Conservation (phyloP, 306 rosid genomes). For the Castanea crenata region DNA sequence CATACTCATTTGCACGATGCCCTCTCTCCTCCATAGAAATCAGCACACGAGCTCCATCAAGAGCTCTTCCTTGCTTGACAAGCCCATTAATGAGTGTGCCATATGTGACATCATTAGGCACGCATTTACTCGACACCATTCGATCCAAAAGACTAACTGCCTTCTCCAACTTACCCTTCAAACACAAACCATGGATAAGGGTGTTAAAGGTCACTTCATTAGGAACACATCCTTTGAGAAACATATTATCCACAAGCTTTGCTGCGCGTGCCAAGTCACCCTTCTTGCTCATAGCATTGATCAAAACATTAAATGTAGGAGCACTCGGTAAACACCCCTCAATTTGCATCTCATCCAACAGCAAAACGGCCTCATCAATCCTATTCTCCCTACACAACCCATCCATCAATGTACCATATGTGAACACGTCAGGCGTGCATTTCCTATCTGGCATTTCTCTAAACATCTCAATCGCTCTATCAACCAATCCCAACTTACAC, state of each 20-base stretch:
- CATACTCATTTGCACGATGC: slow-evolving; percentile 54
- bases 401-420: slow-evolving; percentile 81
- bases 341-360: slow-evolving; percentile 91
- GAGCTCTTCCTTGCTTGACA: slow-evolving; percentile 73
- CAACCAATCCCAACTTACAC: slow-evolving; percentile 82
- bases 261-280: slow-evolving; percentile 78
- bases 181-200: slow-evolving; percentile 79
- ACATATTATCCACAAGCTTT: slow-evolving; percentile 89
- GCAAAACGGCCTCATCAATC: slow-evolving; percentile 71
- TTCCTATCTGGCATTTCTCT: slow-evolving; percentile 65
- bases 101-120: slow-evolving; percentile 84
- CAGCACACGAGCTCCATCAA: slow-evolving; percentile 62
- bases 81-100: slow-evolving; percentile 85
- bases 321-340: slow-evolving; percentile 72
- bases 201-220: slow-evolving; percentile 83
- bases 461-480: slow-evolving; percentile 62
- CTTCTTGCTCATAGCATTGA: slow-evolving; percentile 72
- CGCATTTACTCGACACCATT: slow-evolving; percentile 65
- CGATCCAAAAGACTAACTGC: slow-evolving; percentile 65
- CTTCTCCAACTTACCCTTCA: slow-evolving; percentile 85
- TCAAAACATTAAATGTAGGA: slow-evolving; percentile 72
- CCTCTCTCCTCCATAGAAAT: slow-evolving; percentile 77
- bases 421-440: slow-evolving; percentile 66
- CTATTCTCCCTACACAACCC: slow-evolving; percentile 78
- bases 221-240: slow-evolving; percentile 85